Conservation (phyloP, 352 stramenopile species). For the Globisporangium spiculum region DNA sequence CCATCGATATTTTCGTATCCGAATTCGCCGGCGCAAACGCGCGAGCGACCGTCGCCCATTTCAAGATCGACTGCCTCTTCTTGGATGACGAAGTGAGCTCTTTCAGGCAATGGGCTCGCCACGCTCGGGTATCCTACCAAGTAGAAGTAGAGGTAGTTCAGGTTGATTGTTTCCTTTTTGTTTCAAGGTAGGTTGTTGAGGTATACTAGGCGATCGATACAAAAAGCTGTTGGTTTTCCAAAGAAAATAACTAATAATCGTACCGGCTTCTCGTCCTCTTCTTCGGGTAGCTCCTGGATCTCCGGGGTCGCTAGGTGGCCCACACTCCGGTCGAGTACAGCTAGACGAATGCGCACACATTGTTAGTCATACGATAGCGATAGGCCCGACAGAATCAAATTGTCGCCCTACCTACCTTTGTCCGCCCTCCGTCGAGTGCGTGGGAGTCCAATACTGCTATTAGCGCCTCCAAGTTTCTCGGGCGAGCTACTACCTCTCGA, state of each 20-base stretch:
- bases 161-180: not conserved
- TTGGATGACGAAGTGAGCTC: slow-evolving; percentile 23
- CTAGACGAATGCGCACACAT: not conserved
- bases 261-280: slow-evolving; percentile 8
- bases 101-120: slow-evolving; percentile 39
- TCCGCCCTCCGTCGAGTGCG: slow-evolving; percentile 1
- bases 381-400: not conserved
- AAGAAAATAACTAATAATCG: not conserved
- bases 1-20: slow-evolving; percentile 23
- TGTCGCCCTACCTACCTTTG: not conserved
- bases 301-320: slow-evolving; percentile 1
- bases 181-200: not conserved
- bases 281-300: slow-evolving; percentile 13
- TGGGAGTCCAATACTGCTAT: not conserved
- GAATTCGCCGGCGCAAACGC: slow-evolving; percentile 21
- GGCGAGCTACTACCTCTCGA: slow-evolving; percentile 7
- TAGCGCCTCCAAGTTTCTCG: slow-evolving; percentile 6
- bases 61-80: slow-evolving; percentile 32
- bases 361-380: not conserved
- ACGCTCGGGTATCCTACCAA: slow-evolving; percentile 32
- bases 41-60: slow-evolving; percentile 37
- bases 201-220: not conserved
- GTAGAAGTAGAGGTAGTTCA: not conserved
- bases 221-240: not conserved
- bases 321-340: not conserved